These are phyloP conservation scores for Pseudoscleropodium purum DNA, from an alignment of 225 moss, liverwort and hornwort species.

Conservation along the genomic window DNA sequence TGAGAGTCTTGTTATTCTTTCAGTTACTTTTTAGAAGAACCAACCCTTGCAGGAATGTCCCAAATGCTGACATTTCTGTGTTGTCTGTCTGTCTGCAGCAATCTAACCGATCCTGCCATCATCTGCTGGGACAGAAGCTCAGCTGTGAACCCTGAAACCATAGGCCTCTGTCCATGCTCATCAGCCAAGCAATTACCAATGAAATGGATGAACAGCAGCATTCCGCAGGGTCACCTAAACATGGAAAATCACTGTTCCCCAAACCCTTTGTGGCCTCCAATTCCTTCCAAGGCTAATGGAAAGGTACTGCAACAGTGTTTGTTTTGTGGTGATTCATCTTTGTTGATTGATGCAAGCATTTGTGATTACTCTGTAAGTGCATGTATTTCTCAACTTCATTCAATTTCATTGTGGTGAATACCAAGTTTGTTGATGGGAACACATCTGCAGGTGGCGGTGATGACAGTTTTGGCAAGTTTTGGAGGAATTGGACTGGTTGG, in stretches of 20 bases:
- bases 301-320: background rate
- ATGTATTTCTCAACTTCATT: background rate
- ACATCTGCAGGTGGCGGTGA: no score
- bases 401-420: no score
- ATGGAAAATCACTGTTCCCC: no score
- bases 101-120: background rate
- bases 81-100: background rate
- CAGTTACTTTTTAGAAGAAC: background rate
- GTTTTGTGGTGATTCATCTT: no score
- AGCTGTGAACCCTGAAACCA: background rate
- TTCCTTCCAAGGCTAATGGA: no score
- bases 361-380: background rate
- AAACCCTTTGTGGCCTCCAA: background rate
- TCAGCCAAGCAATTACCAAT: fast-evolving
- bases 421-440: background rate
- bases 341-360: background rate
- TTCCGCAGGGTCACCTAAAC: fast-evolving
- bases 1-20: no score
- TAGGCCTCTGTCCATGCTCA: no score
- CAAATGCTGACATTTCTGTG: background rate
- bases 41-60: background rate
- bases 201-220: background rate
- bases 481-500: background rate
- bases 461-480: background rate
- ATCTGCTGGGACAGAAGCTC: no score